These are phyloP conservation scores for Gynandropsis gynandra DNA, from an alignment of 345 rosid species.

Conservation along the genomic window DNA sequence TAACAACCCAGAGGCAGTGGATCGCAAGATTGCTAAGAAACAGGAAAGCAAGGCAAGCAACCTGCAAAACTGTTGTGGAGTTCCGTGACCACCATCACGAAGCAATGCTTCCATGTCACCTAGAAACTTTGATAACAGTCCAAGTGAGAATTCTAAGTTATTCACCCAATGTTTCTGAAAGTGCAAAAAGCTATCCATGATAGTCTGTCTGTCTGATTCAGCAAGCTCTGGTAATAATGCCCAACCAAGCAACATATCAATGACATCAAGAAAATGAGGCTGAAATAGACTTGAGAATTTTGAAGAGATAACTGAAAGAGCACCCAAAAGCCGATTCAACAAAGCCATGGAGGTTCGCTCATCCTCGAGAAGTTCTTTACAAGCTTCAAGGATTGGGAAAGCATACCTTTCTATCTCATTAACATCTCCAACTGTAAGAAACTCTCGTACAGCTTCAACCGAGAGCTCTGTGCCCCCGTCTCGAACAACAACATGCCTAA, in stretches of 20 bases:
- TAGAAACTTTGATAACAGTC: constrained; percentile 65
- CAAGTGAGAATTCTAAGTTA: constrained; percentile 73
- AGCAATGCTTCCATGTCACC: constrained; percentile 85
- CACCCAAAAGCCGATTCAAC: constrained; percentile 49
- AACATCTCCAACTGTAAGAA: constrained; percentile 66
- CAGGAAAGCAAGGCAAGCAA: constrained; percentile 90
- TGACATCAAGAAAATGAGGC: constrained; percentile 81
- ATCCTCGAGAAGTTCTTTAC: constrained; percentile 85
- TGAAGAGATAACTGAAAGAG: constrained; percentile 63
- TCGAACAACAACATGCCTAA: constrained; percentile 53
- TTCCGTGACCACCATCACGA: constrained; percentile 66
- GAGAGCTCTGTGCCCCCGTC: constrained; percentile 66
- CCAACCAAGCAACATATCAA: constrained; percentile 97
- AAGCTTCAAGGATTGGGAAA: constrained; percentile 66
- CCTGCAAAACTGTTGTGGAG: constrained; percentile 62
- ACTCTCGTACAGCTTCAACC: constrained; percentile 68
- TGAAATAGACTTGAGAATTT: constrained; percentile 70
- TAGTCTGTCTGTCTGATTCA: constrained; percentile 62
- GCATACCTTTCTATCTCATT: constrained; percentile 73
- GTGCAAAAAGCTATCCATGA: constrained; percentile 83
- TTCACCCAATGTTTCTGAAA: constrained; percentile 93
- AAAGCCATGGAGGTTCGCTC: constrained; percentile 84
- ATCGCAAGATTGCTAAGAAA: constrained; percentile 73
- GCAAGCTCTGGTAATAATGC: constrained; percentile 75
- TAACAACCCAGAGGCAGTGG: constrained; percentile 87